Percentiles rank a stretch among this genome's conserved stretches.
These are phyloP conservation scores for Eimeria necatrix DNA, from an alignment of 169 alveolate genomes.

Conservation along the genomic window DNA sequence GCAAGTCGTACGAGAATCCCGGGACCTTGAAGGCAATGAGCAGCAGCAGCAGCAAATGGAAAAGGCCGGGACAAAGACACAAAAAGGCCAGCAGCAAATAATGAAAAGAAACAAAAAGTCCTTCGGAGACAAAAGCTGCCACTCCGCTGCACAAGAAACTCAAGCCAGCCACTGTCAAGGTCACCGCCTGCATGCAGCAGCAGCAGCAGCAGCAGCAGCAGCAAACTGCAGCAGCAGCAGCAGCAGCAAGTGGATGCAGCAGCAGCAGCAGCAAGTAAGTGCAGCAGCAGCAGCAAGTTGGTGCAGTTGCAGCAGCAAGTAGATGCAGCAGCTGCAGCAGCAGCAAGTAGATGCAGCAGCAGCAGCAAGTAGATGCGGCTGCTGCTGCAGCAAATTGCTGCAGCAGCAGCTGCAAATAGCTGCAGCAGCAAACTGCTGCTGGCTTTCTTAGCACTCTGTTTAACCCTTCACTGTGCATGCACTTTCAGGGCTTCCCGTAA, in stretches of 20 bases:
- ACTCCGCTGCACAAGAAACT: background rate
- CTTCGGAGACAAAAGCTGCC: background rate
- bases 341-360: too few relatives aligned
- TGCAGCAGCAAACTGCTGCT: too few relatives aligned
- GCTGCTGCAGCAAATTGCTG: too few relatives aligned
- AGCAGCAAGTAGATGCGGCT: too few relatives aligned
- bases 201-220: background rate
- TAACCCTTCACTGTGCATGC: too few relatives aligned
- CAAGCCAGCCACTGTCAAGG: background rate
- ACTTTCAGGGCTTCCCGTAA: too few relatives aligned
- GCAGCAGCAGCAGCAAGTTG: too few relatives aligned
- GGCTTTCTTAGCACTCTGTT: too few relatives aligned
- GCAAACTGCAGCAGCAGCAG: conserved; percentile 8
- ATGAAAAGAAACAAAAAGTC: background rate
- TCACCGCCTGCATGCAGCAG: background rate
- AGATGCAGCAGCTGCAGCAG: too few relatives aligned
- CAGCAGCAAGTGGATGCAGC: conserved; percentile 17
- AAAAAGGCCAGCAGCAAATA: conserved; percentile 26
- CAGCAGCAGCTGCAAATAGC: too few relatives aligned
- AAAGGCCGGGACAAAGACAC: conserved; percentile 56
- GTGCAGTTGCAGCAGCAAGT: too few relatives aligned
- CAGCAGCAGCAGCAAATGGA: background rate
- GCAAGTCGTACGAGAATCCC: conserved; percentile 28
- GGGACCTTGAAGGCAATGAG: conserved; percentile 21
- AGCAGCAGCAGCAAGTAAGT: background rate